Percentiles rank a stretch among this genome's conserved stretches.
Evolutionary conservation across 1,284 basidiomycete species (phyloP).

Genomic region (Xerocomus minutiporus): DNA sequence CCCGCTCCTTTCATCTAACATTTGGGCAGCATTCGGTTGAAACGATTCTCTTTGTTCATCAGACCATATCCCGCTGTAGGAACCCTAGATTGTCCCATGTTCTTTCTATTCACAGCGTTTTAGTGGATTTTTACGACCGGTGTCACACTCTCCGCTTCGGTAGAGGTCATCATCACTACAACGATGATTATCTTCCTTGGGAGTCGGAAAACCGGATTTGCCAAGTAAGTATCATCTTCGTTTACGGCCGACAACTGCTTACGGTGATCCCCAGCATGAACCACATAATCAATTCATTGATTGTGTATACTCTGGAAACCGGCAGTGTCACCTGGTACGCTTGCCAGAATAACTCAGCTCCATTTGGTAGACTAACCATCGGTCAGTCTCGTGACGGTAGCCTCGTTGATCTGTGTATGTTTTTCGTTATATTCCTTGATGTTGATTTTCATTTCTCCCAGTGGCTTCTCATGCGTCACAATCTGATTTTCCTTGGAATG

Average conservation of each 20-base stretch:
- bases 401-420: conserved; percentile 45
- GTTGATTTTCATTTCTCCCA: conserved; percentile 16
- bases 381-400: conserved; percentile 27
- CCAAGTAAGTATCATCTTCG: conserved; percentile 28
- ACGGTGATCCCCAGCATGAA: conserved; percentile 38
- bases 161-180: conserved; percentile 49
- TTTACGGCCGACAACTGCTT: not conserved
- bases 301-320: conserved; percentile 52
- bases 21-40: conserved; percentile 22
- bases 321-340: conserved; percentile 45
- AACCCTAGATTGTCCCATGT: not conserved
- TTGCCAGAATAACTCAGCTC: not conserved
- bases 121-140: conserved; percentile 54
- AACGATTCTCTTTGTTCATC: conserved; percentile 30
- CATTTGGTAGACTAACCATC: conserved; percentile 22
- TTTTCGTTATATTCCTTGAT: not conserved
- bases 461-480: conserved; percentile 46
- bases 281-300: conserved; percentile 45
- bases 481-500: conserved; percentile 46
- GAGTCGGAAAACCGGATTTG: conserved; percentile 40
- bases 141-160: conserved; percentile 44
- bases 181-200: conserved; percentile 46
- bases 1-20: not conserved
- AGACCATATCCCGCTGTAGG: conserved; percentile 29
- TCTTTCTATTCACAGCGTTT: not conserved